phyloP scores from a whole-genome alignment of 768 basidiomycete genomes.

The Lactifluus subvellereus region DNA sequence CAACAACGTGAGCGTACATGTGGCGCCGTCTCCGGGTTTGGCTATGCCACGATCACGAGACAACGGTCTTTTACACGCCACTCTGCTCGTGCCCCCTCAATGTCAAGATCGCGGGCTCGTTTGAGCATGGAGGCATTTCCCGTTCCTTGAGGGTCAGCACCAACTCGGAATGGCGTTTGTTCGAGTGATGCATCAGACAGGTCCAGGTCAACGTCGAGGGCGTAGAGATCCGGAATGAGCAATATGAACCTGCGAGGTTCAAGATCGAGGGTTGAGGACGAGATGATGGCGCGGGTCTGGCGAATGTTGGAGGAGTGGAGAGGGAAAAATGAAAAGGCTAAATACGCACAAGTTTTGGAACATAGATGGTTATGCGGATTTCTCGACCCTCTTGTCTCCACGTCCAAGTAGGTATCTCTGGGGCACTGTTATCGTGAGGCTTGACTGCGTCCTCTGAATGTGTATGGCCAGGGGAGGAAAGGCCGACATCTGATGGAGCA shows the following conservation, averaged over 20 bases:
- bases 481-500: slow-evolving; percentile 28
- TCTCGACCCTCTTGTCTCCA: slow-evolving; percentile 42
- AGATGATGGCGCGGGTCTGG: slow-evolving; percentile 45
- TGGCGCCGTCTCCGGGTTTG: not conserved
- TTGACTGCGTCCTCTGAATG: not conserved
- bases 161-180: slow-evolving; percentile 22
- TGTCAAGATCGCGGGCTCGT: slow-evolving; percentile 51
- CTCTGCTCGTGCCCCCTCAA: slow-evolving; percentile 58
- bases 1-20: not conserved
- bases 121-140: slow-evolving; percentile 46
- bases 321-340: not conserved
- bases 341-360: slow-evolving; percentile 55
- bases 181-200: slow-evolving; percentile 51
- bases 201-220: slow-evolving; percentile 54
- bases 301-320: not conserved
- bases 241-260: slow-evolving; percentile 56
- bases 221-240: slow-evolving; percentile 41
- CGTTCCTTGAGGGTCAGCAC: slow-evolving; percentile 22
- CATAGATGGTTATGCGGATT: slow-evolving; percentile 45
- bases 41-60: slow-evolving; percentile 42
- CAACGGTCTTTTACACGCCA: slow-evolving; percentile 55
- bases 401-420: slow-evolving; percentile 43
- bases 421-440: not conserved
- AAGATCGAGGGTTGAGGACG: slow-evolving; percentile 54
- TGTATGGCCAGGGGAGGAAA: not conserved